Evolutionary conservation across 805 yeast genomes (phyloP).

Genomic region (Metschnikowia continentalis): DNA sequence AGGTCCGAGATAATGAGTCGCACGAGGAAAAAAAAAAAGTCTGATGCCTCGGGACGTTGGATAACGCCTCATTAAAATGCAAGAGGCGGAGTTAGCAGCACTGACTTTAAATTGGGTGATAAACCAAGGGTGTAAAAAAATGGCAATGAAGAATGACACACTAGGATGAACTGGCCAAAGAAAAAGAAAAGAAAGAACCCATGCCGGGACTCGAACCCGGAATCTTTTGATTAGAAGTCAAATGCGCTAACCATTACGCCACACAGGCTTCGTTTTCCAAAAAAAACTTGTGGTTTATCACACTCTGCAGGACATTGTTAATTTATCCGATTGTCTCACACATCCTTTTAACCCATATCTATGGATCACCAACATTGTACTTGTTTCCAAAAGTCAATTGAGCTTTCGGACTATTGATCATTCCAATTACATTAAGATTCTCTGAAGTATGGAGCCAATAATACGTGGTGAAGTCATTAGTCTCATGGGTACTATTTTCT

Average conservation of each 20-base stretch:
- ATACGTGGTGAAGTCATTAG: too few relatives aligned
- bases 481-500: too few relatives aligned
- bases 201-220: constrained; percentile 25
- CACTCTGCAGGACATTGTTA: background rate
- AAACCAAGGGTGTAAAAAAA: background rate
- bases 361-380: too few relatives aligned
- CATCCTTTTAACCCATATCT: too few relatives aligned
- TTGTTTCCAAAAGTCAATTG: too few relatives aligned
- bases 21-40: constrained; percentile 1
- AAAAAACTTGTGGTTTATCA: background rate
- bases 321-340: too few relatives aligned
- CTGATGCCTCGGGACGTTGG: background rate
- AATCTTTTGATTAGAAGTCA: constrained; percentile 23
- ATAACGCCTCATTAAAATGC: background rate
- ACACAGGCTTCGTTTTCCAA: constrained; percentile 13
- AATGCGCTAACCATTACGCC: constrained; percentile 24
- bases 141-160: background rate
- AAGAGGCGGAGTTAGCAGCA: background rate
- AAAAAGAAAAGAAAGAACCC: constrained; percentile 11
- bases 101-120: background rate
- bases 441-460: too few relatives aligned
- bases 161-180: too few relatives aligned
- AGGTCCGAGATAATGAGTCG: background rate
- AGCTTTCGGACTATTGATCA: too few relatives aligned
- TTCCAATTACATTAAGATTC: too few relatives aligned